phyloP scores from a whole-genome alignment of 2,329 filamentous ascomycete genomes.

The Stemphylium beticola region DNA sequence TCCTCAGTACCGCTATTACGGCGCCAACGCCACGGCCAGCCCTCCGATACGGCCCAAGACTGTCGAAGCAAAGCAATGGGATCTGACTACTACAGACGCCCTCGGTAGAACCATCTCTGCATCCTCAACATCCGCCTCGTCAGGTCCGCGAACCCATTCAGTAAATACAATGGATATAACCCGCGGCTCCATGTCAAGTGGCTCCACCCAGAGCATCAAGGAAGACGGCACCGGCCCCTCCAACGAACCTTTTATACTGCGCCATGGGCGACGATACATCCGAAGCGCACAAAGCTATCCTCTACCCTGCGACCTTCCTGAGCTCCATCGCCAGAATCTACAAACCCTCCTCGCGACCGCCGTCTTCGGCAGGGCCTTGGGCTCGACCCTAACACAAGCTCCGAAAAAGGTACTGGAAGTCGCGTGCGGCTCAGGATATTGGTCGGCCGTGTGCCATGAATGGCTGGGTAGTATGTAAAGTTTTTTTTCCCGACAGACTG shows the following conservation, averaged over 20 bases:
- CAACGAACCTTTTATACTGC: constrained; percentile 64
- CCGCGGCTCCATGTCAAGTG: constrained; percentile 49
- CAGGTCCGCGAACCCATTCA: constrained; percentile 18
- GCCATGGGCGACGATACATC: constrained; percentile 83
- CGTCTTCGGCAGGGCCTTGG: constrained; percentile 80
- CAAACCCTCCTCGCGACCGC: constrained; percentile 81
- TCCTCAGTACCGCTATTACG: constrained; percentile 45
- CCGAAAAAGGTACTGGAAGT: constrained; percentile 79
- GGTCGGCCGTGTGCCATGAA: constrained; percentile 86
- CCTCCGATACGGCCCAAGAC: constrained; percentile 39
- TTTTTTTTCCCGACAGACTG: background rate
- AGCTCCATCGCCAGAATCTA: constrained; percentile 86
- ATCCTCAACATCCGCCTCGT: constrained; percentile 27
- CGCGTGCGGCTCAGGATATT: constrained; percentile 86
- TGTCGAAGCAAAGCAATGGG: constrained; percentile 46
- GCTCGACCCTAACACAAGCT: constrained; percentile 67
- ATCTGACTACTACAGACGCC: constrained; percentile 43
- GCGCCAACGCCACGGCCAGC: constrained; percentile 32
- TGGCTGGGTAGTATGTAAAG: constrained; percentile 65
- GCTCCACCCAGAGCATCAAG: constrained; percentile 43
- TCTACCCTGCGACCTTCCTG: constrained; percentile 84
- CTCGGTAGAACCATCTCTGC: constrained; percentile 46
- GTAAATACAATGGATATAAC: constrained; percentile 44
- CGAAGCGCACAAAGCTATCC: constrained; percentile 77
- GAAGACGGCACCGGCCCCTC: constrained; percentile 28